Evolutionary conservation across 2,329 filamentous ascomycete species (phyloP), one percentile per base, ranked within the genome.

Genomic region (Hansfordia pulvinata): DNA sequence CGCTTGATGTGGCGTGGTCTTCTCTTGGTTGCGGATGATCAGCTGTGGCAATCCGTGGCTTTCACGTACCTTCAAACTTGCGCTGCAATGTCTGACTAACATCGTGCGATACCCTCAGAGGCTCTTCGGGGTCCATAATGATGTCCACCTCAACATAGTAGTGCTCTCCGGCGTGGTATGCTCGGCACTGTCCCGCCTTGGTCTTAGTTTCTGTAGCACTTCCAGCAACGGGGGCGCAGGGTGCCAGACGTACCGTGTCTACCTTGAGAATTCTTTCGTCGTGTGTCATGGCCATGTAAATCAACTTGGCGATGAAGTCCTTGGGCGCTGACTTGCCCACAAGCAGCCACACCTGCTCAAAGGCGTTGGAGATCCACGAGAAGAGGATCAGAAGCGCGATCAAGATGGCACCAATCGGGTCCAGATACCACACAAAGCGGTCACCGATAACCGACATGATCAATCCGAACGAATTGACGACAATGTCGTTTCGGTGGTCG

Each of bases 91-190:
- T 57, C 42, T 75, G 69, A 13, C 63, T 64, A 15, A 75, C 63
- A 35, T 75, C 69, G 36, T 75, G 69, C 3, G 67, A 67, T 27
- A 71, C 51, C 32, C 59, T 64, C 15, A 74, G 50, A 6, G 63
- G 64, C 3, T 60, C 54, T 4, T 58, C 50, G 33, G 63, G 63
- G 38, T 70, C 60, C 55, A 75, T 69, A 26, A 75, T 60, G 27
- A 75, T 59, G 37, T 75, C 69, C 4, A 75, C 62, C 37, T 75
- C 69, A 11, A 73, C 69, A 35, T 72, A 74, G 37, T 71, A 69
- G 20, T 63, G 59, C 35, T 73, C 65, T 0, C 70, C 69, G 0
- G 67, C 66, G 38, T 74, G 68, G 40, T 75, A 75, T 4, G 69
- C 69, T 29, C 64, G 61, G 44, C 63, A 68, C 49, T 55, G 24